Conservation (phyloP, 2,329 filamentous ascomycete genomes). For the Byssochlamys sp. region DNA sequence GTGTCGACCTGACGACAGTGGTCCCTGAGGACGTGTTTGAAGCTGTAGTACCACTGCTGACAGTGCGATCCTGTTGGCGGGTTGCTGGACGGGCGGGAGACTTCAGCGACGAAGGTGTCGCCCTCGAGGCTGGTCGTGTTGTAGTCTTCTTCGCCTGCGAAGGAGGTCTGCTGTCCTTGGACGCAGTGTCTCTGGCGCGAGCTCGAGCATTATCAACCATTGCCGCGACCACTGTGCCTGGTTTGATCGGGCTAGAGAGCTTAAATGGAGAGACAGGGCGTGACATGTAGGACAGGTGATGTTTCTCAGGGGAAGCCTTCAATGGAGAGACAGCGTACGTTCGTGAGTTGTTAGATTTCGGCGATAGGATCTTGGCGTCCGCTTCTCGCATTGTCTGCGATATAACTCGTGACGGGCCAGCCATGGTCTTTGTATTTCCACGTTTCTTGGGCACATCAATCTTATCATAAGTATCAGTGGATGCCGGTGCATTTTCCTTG, state of each 20-base stretch:
- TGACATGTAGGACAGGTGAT: constrained; percentile 47
- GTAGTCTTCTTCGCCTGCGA: constrained; percentile 18
- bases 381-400: constrained; percentile 36
- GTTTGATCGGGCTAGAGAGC: constrained; percentile 33
- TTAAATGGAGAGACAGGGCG: constrained; percentile 57
- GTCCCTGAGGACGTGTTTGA: constrained; percentile 31
- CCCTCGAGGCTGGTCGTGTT: constrained; percentile 18
- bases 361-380: constrained; percentile 61
- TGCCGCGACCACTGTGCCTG: constrained; percentile 13
- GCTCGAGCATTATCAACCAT: constrained; percentile 14
- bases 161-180: constrained; percentile 18
- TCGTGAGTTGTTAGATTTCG: constrained; percentile 71
- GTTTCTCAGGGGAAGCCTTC: constrained; percentile 34
- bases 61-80: constrained; percentile 30
- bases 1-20: constrained; percentile 25
- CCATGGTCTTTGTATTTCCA: constrained; percentile 34
- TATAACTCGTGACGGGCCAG: constrained; percentile 30
- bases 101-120: constrained; percentile 18
- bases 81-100: constrained; percentile 25
- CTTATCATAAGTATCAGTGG: constrained; percentile 33
- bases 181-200: constrained; percentile 15
- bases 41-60: constrained; percentile 23
- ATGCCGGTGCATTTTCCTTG: constrained; percentile 60
- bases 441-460: constrained; percentile 63
- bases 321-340: constrained; percentile 51